phyloP scores from a whole-genome alignment of 2,329 filamentous ascomycete species.

The Didymella glomerata region DNA sequence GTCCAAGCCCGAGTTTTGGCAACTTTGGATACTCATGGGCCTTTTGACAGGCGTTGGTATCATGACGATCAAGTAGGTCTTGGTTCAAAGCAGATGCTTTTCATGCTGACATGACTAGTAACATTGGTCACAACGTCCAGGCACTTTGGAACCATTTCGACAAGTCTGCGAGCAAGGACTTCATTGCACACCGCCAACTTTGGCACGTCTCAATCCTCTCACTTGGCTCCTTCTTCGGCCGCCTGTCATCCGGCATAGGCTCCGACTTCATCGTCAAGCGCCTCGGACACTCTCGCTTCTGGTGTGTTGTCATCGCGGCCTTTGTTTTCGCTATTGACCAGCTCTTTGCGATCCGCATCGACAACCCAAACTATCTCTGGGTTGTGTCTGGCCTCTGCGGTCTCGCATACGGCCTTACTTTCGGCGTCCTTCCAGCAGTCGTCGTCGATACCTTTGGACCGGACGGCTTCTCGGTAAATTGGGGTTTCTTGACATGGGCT shows the following conservation, averaged over 20 bases:
- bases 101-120: slow-evolving; percentile 62
- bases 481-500: slow-evolving; percentile 92
- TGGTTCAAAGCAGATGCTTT: background rate
- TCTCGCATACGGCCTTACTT: slow-evolving; percentile 89
- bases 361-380: slow-evolving; percentile 78
- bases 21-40: slow-evolving; percentile 85
- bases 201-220: slow-evolving; percentile 96
- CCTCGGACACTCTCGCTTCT: slow-evolving; percentile 81
- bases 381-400: slow-evolving; percentile 85
- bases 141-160: slow-evolving; percentile 91
- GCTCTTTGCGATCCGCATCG: slow-evolving; percentile 75
- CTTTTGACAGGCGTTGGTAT: slow-evolving; percentile 91
- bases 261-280: slow-evolving; percentile 89
- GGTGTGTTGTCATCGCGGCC: slow-evolving; percentile 85
- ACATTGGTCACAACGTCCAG: slow-evolving; percentile 90
- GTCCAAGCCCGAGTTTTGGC: slow-evolving; percentile 82
- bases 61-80: slow-evolving; percentile 96
- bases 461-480: slow-evolving; percentile 88
- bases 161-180: slow-evolving; percentile 72
- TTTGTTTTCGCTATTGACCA: slow-evolving; percentile 82
- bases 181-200: slow-evolving; percentile 82
- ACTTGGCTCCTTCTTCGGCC: slow-evolving; percentile 82
- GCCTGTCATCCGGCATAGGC: slow-evolving; percentile 77
- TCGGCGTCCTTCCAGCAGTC: slow-evolving; percentile 91
- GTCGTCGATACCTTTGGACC: slow-evolving; percentile 89